Evolutionary conservation across 331 rosid species (phyloP).

Genomic region (Acacia concinna): DNA sequence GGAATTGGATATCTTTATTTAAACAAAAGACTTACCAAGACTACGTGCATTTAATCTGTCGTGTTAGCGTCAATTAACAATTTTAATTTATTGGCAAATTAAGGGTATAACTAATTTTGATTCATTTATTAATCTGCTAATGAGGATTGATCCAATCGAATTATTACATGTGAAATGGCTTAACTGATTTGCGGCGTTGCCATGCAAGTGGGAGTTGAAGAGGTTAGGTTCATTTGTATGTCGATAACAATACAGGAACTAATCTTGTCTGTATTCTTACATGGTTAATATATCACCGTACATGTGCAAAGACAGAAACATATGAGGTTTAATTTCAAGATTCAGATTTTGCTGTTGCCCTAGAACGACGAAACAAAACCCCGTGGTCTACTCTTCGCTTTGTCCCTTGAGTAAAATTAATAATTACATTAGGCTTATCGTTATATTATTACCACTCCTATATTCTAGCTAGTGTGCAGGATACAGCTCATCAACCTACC

Average conservation of each 20-base stretch:
- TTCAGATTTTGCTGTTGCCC: constrained; percentile 70
- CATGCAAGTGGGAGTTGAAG: constrained; percentile 12
- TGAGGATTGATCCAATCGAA: not conserved
- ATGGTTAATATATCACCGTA: not conserved
- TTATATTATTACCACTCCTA: constrained; percentile 17
- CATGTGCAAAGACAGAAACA: constrained; percentile 32
- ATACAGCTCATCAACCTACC: constrained; percentile 31
- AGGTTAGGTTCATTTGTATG: constrained; percentile 32
- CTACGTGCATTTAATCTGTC: not conserved
- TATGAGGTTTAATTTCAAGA: constrained; percentile 47
- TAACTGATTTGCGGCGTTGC: not conserved
- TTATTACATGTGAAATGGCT: not conserved
- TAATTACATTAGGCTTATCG: not conserved
- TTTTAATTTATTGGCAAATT: not conserved
- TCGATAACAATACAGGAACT: constrained; percentile 36
- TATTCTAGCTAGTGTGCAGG: not conserved
- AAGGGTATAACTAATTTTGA: not conserved
- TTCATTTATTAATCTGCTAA: not conserved
- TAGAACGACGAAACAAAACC: constrained; percentile 48
- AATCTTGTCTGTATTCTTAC: constrained; percentile 43
- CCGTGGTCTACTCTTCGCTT: constrained; percentile 49
- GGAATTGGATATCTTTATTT: not conserved
- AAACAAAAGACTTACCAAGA: not conserved
- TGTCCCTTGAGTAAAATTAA: constrained; percentile 39
- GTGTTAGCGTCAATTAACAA: not conserved